A percentile compares a stretch with the other conserved stretches of the same genome.
phyloP scores from a whole-genome alignment of 148 eudicot genomes.

The Diospyros lotus region DNA sequence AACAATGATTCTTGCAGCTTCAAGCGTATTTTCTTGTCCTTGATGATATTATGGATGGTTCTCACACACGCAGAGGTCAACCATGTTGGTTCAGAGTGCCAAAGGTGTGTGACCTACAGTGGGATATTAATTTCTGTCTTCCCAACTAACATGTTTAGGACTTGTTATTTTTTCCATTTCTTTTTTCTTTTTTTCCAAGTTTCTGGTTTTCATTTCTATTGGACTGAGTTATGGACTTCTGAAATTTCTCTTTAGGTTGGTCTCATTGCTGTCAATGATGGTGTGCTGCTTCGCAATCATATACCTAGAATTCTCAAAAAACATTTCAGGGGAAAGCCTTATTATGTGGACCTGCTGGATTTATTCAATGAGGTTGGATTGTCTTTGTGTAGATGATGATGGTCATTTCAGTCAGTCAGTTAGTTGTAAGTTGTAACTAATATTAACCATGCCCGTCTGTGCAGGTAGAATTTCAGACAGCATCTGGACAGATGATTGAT shows the following conservation, averaged over 20 bases:
- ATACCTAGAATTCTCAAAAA: conserved; percentile 85
- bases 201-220: not conserved
- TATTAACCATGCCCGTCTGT: not conserved
- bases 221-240: not conserved
- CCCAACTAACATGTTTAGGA: not conserved
- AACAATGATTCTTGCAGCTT: conserved; percentile 48
- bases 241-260: conserved; percentile 55
- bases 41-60: conserved; percentile 86
- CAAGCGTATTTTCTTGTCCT: conserved; percentile 91
- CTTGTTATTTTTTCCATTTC: too few relatives aligned
- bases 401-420: not conserved
- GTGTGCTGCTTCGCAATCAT: conserved; percentile 81
- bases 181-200: too few relatives aligned
- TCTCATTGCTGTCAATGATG: conserved; percentile 89
- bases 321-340: conserved; percentile 72
- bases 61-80: conserved; percentile 87
- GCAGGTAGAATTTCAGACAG: conserved; percentile 94
- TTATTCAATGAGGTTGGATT: conserved; percentile 81
- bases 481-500: conserved; percentile 98
- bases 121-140: not conserved
- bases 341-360: conserved; percentile 86
- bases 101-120: conserved; percentile 38
- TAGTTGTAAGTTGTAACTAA: not conserved
- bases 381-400: not conserved
- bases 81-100: conserved; percentile 88